These are phyloP conservation scores for Pichia californica DNA, from an alignment of 805 yeast species.

Conservation along the genomic window DNA sequence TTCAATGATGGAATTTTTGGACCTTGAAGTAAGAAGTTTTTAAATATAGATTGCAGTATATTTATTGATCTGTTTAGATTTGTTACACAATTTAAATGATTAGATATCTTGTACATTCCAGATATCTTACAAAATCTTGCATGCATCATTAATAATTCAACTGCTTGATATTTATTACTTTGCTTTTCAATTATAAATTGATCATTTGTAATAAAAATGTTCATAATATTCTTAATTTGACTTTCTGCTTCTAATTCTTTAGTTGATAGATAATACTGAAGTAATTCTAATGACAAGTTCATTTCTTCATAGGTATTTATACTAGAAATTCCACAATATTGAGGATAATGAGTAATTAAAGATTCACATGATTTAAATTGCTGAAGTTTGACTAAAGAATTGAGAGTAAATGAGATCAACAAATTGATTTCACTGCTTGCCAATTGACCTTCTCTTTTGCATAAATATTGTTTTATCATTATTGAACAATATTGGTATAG, in stretches of 20 bases:
- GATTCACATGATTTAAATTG: not conserved
- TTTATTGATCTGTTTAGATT: slow-evolving; percentile 46
- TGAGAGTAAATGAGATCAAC: not conserved
- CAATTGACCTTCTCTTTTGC: slow-evolving; percentile 1
- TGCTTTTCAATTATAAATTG: slow-evolving; percentile 11
- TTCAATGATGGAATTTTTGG: slow-evolving; percentile 15
- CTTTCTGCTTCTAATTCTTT: not conserved
- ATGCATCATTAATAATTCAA: slow-evolving; percentile 21
- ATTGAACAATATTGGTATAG: slow-evolving; percentile 11
- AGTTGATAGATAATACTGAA: not conserved
- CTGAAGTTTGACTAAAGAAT: not conserved
- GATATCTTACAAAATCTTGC: slow-evolving; percentile 33
- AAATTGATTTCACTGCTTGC: not conserved
- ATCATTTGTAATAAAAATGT: not conserved
- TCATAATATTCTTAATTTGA: too few relatives aligned
- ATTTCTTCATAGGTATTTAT: not conserved
- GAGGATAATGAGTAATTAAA: too few relatives aligned
- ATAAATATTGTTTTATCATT: slow-evolving; percentile 12
- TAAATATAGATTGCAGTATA: slow-evolving; percentile 46
- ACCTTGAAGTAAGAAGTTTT: slow-evolving; percentile 28
- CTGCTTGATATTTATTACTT: slow-evolving; percentile 13
- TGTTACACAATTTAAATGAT: slow-evolving; percentile 25
- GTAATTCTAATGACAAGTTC: not conserved
- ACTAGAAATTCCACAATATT: too few relatives aligned
- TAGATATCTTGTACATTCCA: slow-evolving; percentile 23